Conservation (phyloP, 768 basidiomycete species). For the Daedalea quercina region DNA sequence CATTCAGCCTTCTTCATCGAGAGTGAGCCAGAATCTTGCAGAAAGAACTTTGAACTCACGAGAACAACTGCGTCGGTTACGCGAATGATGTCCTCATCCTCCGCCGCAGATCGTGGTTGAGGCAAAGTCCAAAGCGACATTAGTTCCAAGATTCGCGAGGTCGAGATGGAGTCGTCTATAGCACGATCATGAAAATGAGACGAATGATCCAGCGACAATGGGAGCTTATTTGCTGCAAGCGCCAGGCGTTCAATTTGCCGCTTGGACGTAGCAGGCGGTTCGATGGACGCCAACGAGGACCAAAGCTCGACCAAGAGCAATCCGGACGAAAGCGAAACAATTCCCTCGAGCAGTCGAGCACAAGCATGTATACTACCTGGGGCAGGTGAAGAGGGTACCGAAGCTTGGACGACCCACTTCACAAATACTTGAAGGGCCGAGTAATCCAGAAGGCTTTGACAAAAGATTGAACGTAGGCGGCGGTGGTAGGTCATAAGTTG, state of each 20-base stretch:
- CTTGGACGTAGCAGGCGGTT: not conserved
- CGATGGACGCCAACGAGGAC: slow-evolving; percentile 8
- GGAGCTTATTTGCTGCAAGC: not conserved
- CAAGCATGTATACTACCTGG: slow-evolving; percentile 29
- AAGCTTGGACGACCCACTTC: slow-evolving; percentile 40
- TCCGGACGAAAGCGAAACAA: slow-evolving; percentile 61
- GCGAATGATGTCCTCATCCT: not conserved
- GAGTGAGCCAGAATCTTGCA: not conserved
- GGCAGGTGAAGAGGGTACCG: slow-evolving; percentile 28
- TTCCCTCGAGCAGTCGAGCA: slow-evolving; percentile 35
- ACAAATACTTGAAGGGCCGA: slow-evolving; percentile 58
- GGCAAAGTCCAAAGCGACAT: slow-evolving; percentile 15
- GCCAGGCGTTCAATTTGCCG: not conserved
- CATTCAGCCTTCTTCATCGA: not conserved
- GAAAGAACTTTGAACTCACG: not conserved
- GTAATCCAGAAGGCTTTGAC: slow-evolving; percentile 42
- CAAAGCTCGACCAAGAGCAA: slow-evolving; percentile 32
- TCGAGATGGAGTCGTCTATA: not conserved
- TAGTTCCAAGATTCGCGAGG: slow-evolving; percentile 14
- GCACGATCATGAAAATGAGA: too few species aligned
- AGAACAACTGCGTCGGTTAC: not conserved
- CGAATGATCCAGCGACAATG: not conserved
- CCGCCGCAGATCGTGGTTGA: not conserved
- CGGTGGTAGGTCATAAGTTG: slow-evolving; percentile 5
- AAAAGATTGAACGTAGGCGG: slow-evolving; percentile 1